Conservation (phyloP, 1,284 basidiomycete genomes). For the Meripilus lineatus region DNA sequence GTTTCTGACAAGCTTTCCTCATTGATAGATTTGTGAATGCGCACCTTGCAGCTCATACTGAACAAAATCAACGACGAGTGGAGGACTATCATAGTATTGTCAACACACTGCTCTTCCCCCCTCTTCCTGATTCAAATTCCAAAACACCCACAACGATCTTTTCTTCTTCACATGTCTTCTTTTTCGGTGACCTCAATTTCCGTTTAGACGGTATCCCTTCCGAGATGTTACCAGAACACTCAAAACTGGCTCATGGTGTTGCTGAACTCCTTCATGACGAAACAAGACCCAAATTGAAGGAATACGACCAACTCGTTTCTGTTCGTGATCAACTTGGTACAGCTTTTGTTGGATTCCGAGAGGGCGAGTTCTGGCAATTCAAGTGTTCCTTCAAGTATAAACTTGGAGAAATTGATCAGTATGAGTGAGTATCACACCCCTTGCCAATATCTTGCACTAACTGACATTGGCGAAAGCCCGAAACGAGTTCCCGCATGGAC, state of each 20-base stretch:
- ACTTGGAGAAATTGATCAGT: slow-evolving; percentile 75
- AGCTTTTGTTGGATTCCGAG: slow-evolving; percentile 69
- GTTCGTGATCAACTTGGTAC: slow-evolving; percentile 57
- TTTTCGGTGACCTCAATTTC: slow-evolving; percentile 91
- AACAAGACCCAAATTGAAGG: slow-evolving; percentile 59
- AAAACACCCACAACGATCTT: slow-evolving; percentile 58
- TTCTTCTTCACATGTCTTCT: slow-evolving; percentile 79
- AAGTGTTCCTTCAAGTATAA: slow-evolving; percentile 88
- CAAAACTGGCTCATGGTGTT: slow-evolving; percentile 26
- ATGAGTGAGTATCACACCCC: slow-evolving; percentile 50
- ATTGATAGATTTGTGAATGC: slow-evolving; percentile 81
- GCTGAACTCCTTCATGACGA: slow-evolving; percentile 40
- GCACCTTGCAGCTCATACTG: slow-evolving; percentile 85
- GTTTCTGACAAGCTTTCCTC: slow-evolving; percentile 11
- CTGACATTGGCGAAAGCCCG: slow-evolving; percentile 35
- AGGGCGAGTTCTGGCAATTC: slow-evolving; percentile 83
- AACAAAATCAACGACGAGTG: slow-evolving; percentile 69
- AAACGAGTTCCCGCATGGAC: slow-evolving; percentile 92
- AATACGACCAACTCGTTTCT: slow-evolving; percentile 72
- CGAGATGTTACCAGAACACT: background rate
- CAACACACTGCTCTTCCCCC: slow-evolving; percentile 73
- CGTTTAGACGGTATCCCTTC: slow-evolving; percentile 53
- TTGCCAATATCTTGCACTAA: background rate
- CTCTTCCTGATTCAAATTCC: slow-evolving; percentile 39
- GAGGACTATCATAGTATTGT: slow-evolving; percentile 83